Percentiles rank a stretch among this genome's conserved stretches.
phyloP scores from a whole-genome alignment of 2,329 filamentous ascomycete species.

The Neobulgaria alba region DNA sequence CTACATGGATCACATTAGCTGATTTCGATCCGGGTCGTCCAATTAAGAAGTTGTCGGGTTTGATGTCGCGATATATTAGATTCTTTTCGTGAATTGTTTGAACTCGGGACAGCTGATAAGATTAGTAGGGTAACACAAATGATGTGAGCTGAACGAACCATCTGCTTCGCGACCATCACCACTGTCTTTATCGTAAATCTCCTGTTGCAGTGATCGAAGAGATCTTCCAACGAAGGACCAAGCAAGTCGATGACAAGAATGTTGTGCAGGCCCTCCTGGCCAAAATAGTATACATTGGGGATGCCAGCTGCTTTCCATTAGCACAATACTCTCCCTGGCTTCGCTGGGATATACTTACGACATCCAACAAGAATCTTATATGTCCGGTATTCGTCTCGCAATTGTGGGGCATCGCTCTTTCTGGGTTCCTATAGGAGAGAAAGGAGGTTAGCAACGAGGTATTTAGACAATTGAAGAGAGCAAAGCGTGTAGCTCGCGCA shows the following conservation, averaged over 20 bases:
- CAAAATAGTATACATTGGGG: slow-evolving; percentile 99
- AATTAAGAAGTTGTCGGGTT: slow-evolving; percentile 98
- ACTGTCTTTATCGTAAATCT: slow-evolving; percentile 96
- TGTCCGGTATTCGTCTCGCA: slow-evolving; percentile 96
- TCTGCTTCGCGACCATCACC: slow-evolving; percentile 98
- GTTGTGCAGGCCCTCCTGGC: slow-evolving; percentile 96
- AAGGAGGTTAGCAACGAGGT: not conserved
- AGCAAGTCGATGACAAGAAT: slow-evolving; percentile 97
- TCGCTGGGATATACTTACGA: slow-evolving; percentile 58
- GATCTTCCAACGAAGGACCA: slow-evolving; percentile 87
- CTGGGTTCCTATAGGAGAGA: slow-evolving; percentile 66
- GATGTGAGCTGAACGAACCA: slow-evolving; percentile 49
- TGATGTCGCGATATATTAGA: slow-evolving; percentile 97
- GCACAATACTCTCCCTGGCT: not conserved
- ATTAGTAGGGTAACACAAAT: not conserved
- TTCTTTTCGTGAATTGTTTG: slow-evolving; percentile 97
- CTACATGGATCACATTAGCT: slow-evolving; percentile 96
- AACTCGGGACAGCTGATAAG: slow-evolving; percentile 69
- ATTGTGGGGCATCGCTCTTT: slow-evolving; percentile 95
- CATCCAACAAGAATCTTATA: slow-evolving; percentile 99
- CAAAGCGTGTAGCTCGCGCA: not conserved
- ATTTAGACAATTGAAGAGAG: not conserved
- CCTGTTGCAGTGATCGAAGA: slow-evolving; percentile 95
- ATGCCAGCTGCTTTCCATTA: slow-evolving; percentile 64
- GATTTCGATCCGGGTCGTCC: slow-evolving; percentile 85